These are phyloP conservation scores for Pichia norvegensis DNA, from an alignment of 1,139 yeast species.

Conservation along the genomic window DNA sequence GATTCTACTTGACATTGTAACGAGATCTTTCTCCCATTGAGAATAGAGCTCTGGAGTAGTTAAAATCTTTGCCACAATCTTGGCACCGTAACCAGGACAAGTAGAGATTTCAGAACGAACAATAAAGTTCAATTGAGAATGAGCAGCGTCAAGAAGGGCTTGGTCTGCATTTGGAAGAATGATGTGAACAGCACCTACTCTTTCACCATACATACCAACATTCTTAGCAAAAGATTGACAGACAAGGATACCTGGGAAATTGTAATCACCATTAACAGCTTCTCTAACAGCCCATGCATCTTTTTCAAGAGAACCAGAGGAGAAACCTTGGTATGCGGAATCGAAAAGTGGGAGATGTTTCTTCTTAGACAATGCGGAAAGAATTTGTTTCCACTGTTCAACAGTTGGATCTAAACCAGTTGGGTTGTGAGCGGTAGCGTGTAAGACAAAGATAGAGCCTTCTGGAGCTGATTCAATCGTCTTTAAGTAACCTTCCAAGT, in stretches of 20 bases:
- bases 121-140: slow-evolving; percentile 71
- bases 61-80: slow-evolving; percentile 75
- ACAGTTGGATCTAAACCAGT: slow-evolving; percentile 91
- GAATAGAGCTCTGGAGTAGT: slow-evolving; percentile 52
- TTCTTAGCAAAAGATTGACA: slow-evolving; percentile 98
- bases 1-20: slow-evolving; percentile 85
- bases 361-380: slow-evolving; percentile 51
- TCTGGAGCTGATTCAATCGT: slow-evolving; percentile 65
- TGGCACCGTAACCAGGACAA: slow-evolving; percentile 96
- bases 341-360: slow-evolving; percentile 82
- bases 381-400: slow-evolving; percentile 76
- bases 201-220: slow-evolving; percentile 96
- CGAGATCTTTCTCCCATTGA: slow-evolving; percentile 83
- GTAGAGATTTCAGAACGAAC: slow-evolving; percentile 83
- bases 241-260: slow-evolving; percentile 47
- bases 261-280: slow-evolving; percentile 49
- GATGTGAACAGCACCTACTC: slow-evolving; percentile 87
- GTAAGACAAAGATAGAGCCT: slow-evolving; percentile 77
- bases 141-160: slow-evolving; percentile 41
- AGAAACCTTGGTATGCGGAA: slow-evolving; percentile 96
- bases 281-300: slow-evolving; percentile 86
- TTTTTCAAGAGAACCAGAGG: slow-evolving; percentile 74
- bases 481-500: slow-evolving; percentile 57
- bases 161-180: slow-evolving; percentile 42
- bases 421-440: slow-evolving; percentile 97